Percentiles rank a stretch among this genome's conserved stretches.
phyloP scores from a whole-genome alignment of 257 asterid species.

The Gardenia jasminoides region DNA sequence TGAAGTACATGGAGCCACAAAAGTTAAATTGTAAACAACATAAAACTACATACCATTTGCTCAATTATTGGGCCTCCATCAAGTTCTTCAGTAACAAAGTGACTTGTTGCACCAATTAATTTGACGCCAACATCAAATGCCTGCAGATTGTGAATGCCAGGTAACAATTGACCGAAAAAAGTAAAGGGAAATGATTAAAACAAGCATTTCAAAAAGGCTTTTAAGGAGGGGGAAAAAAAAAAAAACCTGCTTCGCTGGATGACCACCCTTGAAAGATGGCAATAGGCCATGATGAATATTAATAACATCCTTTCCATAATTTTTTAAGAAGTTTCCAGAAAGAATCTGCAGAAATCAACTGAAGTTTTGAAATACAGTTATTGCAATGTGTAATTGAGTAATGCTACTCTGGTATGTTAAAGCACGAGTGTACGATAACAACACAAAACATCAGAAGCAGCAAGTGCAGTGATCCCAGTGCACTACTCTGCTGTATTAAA shows the following conservation, averaged over 20 bases:
- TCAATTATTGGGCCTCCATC: constrained; percentile 95
- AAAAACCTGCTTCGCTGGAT: constrained; percentile 83
- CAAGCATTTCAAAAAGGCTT: constrained; percentile 7
- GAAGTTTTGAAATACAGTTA: constrained; percentile 25
- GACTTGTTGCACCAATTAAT: constrained; percentile 91
- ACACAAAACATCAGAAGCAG: constrained; percentile 1
- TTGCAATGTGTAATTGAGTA: constrained; percentile 14
- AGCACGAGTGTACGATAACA: neutral
- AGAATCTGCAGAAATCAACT: constrained; percentile 57
- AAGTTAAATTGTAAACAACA: neutral
- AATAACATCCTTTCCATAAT: constrained; percentile 70
- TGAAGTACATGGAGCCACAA: neutral
- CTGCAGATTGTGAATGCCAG: constrained; percentile 33
- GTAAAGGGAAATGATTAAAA: neutral
- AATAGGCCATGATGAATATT: constrained; percentile 93
- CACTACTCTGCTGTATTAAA: neutral
- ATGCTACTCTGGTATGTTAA: neutral
- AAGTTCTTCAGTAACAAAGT: constrained; percentile 89
- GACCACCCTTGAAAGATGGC: constrained; percentile 96
- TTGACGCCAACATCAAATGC: constrained; percentile 97
- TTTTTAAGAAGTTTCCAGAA: constrained; percentile 69
- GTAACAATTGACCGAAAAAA: constrained; percentile 9
- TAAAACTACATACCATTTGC: constrained; percentile 66
- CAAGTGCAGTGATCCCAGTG: neutral
- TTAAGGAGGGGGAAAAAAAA: neutral